Evolutionary conservation across 1,139 yeast species (phyloP).

Genomic region (Hyphopichia buzzinii): DNA sequence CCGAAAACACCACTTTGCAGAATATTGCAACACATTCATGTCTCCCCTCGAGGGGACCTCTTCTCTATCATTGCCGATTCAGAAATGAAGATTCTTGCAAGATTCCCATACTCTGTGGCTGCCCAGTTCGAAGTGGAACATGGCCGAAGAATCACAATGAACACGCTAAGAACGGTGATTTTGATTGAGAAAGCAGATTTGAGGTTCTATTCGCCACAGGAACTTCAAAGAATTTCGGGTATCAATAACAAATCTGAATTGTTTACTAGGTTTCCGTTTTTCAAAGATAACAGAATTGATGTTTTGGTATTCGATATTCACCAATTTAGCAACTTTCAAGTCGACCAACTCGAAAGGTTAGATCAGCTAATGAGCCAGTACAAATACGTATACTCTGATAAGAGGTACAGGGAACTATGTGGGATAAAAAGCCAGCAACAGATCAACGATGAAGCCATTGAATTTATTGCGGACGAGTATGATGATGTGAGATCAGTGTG

Average conservation of each 20-base stretch:
- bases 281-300: slow-evolving; percentile 11
- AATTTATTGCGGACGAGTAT: slow-evolving; percentile 5
- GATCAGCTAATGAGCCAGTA: slow-evolving; percentile 16
- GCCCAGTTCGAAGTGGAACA: slow-evolving; percentile 28
- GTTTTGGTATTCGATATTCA: slow-evolving; percentile 23
- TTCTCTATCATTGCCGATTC: slow-evolving; percentile 33
- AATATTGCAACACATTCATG: slow-evolving; percentile 20
- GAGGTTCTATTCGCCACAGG: slow-evolving; percentile 16
- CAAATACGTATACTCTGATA: slow-evolving; percentile 22
- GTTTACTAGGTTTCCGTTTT: background rate
- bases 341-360: slow-evolving; percentile 25
- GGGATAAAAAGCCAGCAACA: background rate
- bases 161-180: slow-evolving; percentile 25
- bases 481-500: slow-evolving; percentile 9
- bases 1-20: slow-evolving; percentile 27
- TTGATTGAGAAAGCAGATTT: slow-evolving; percentile 25
- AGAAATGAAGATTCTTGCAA: slow-evolving; percentile 27
- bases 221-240: slow-evolving; percentile 3
- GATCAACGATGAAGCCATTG: slow-evolving; percentile 1
- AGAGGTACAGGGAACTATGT: slow-evolving; percentile 11
- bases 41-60: slow-evolving; percentile 16
- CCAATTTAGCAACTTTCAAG: slow-evolving; percentile 26
- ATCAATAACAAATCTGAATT: background rate
- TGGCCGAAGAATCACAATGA: slow-evolving; percentile 31
- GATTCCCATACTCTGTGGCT: slow-evolving; percentile 27